phyloP scores from a whole-genome alignment of 768 basidiomycete species.

The Amanita subjunquillea region DNA sequence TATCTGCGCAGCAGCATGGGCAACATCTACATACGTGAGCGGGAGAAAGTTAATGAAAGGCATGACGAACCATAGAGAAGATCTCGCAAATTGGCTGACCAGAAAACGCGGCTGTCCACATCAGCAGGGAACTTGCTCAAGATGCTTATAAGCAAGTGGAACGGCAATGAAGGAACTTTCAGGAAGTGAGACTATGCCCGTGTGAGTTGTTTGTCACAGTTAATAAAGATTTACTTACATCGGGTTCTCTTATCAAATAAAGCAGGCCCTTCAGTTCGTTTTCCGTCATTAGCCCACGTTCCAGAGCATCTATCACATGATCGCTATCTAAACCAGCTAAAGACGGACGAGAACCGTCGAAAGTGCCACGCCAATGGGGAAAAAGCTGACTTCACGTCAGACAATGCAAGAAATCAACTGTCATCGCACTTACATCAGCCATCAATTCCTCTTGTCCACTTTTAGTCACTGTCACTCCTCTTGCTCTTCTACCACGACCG shows the following conservation, averaged over 20 bases:
- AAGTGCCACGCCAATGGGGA: slow-evolving; percentile 70
- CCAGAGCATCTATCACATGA: slow-evolving; percentile 47
- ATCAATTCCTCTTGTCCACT: slow-evolving; percentile 77
- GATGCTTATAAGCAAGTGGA: slow-evolving; percentile 67
- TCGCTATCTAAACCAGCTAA: slow-evolving; percentile 53
- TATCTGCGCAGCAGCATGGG: slow-evolving; percentile 44
- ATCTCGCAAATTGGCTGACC: slow-evolving; percentile 54
- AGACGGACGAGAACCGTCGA: slow-evolving; percentile 59
- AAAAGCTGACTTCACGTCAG: slow-evolving; percentile 41
- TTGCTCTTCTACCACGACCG: slow-evolving; percentile 66
- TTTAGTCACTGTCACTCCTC: slow-evolving; percentile 77
- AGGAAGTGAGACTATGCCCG: slow-evolving; percentile 65
- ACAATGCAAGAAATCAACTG: not conserved
- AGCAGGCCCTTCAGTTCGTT: slow-evolving; percentile 55
- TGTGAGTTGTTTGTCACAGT: slow-evolving; percentile 7
- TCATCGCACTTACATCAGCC: slow-evolving; percentile 46
- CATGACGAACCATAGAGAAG: slow-evolving; percentile 49
- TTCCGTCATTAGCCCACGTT: slow-evolving; percentile 57
- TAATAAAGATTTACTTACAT: slow-evolving; percentile 33
- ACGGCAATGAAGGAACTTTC: slow-evolving; percentile 76
- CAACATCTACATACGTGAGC: slow-evolving; percentile 20
- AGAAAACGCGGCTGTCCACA: slow-evolving; percentile 66
- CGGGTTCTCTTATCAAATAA: slow-evolving; percentile 66
- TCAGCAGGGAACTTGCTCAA: slow-evolving; percentile 73
- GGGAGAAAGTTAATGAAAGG: slow-evolving; percentile 3